A percentile compares a stretch with the other conserved stretches of the same genome.
These are phyloP conservation scores for Colletotrichum liaoningense DNA, from an alignment of 2,329 filamentous ascomycete genomes.

Conservation along the genomic window DNA sequence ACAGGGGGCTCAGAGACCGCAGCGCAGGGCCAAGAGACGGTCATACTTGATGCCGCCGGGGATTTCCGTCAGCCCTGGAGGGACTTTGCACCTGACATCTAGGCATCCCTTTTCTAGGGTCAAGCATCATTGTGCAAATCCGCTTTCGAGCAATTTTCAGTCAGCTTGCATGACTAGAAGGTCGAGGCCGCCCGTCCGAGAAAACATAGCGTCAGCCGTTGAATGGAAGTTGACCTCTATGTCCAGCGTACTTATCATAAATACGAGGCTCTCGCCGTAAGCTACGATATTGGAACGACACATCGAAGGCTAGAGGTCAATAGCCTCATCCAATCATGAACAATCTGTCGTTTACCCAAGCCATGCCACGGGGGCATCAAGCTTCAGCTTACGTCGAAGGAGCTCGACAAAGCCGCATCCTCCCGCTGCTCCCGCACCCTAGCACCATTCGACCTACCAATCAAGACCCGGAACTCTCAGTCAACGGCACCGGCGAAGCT, in stretches of 20 bases:
- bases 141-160: neutral
- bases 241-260: neutral
- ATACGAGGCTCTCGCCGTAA: neutral
- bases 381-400: neutral
- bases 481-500: too few relatives aligned
- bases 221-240: neutral
- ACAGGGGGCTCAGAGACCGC: neutral
- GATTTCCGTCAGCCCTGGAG: neutral
- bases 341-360: neutral
- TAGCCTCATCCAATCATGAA: neutral
- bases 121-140: neutral
- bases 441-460: neutral
- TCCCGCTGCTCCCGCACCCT: neutral
- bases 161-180: neutral
- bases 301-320: neutral
- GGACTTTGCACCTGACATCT: neutral
- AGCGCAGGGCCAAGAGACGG: conserved; percentile 14
- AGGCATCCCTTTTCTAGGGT: neutral
- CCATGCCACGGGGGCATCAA: neutral
- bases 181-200: too few relatives aligned
- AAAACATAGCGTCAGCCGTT: too few relatives aligned
- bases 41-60: neutral
- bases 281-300: neutral
- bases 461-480: neutral
- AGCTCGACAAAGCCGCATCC: neutral